Evolutionary conservation across 352 stramenopile genomes (phyloP), one percentile per base, ranked within the genome.

Genomic region (Phytophthora idaei): DNA sequence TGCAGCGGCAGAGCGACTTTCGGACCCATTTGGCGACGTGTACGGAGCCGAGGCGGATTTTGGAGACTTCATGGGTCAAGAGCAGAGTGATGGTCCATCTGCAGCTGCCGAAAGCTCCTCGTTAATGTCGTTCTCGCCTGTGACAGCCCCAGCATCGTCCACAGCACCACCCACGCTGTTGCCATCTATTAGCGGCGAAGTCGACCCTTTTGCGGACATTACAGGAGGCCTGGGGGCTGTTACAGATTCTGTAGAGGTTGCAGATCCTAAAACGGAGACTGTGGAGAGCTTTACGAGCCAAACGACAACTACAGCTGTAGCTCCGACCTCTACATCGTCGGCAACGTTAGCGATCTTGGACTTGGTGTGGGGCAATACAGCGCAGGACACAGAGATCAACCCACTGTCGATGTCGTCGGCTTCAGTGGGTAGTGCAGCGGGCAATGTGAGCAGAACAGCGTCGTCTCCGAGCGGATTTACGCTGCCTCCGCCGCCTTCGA

Each of bases 41-140:
- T 85, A 83, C 42, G 70, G 63, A 1, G 48, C 50, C 3, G 65
- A 73, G 8, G 46, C 67, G 11, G 72, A 73, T 6, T 76, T 74
- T 49, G 62, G 60, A 14, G 56, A 62, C 5, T 73, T 71, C 6
- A 14, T 47, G 5, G 29, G 50, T 21, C 36, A 64, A 10, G 27
- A 59, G 17, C 32, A 54, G 11, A 47, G 50, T 36, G n/a, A 28
- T 15, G 42, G 5, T 27, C 12, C 42, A 3, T 28, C 51, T 55
- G 17, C 46, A 25, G 12, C 45, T 45, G 14, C 21, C 3, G 41
- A 60, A 1, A 61, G 39, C 2, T 77, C 71, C 6, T 75, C 68
- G 9, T 47, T 85, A 14, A 62, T 87, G 57, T 69, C 63, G 7
- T 85, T 87, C 50, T 85, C 76, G 10, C 76, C 78, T 42, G n/a